A percentile compares a stretch with the other conserved stretches of the same genome.
Evolutionary conservation across 441 rosid species (phyloP).

Genomic region (Hura crepitans): DNA sequence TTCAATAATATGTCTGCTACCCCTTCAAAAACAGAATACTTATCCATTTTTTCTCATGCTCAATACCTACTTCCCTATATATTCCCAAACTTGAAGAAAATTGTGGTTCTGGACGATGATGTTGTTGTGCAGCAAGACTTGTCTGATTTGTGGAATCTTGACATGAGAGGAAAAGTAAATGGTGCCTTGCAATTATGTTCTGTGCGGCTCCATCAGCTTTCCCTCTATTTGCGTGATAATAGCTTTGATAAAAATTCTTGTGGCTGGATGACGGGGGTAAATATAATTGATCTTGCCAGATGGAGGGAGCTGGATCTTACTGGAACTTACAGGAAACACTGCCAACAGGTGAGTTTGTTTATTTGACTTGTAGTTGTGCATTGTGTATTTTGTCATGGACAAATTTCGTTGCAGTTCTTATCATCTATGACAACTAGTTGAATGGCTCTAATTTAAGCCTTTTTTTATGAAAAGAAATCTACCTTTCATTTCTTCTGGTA

Average conservation of each 20-base stretch:
- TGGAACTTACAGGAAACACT: slow-evolving; percentile 52
- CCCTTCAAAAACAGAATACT: slow-evolving; percentile 51
- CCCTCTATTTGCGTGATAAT: slow-evolving; percentile 42
- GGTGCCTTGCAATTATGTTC: slow-evolving; percentile 75
- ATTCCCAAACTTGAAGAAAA: slow-evolving; percentile 57
- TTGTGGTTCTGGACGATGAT: slow-evolving; percentile 79
- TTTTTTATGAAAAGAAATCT: not conserved
- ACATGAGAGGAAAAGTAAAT: slow-evolving; percentile 80
- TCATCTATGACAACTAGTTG: not conserved
- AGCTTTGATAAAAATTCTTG: slow-evolving; percentile 47
- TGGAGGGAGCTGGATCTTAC: slow-evolving; percentile 84
- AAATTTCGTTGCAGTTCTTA: not conserved
- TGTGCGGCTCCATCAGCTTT: slow-evolving; percentile 62
- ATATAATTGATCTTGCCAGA: slow-evolving; percentile 66
- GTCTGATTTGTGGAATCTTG: slow-evolving; percentile 54
- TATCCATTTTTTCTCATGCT: slow-evolving; percentile 65
- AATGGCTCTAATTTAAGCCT: not conserved
- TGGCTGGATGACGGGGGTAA: slow-evolving; percentile 96
- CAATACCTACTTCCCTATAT: slow-evolving; percentile 81
- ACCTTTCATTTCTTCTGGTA: not conserved
- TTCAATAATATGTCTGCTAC: slow-evolving; percentile 36
- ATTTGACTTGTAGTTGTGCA: not conserved
- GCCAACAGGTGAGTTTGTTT: slow-evolving; percentile 53
- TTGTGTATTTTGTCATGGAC: too few relatives aligned
- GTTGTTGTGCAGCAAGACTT: slow-evolving; percentile 67